phyloP scores from a whole-genome alignment of 306 rosid genomes.

The Alnus rubra region DNA sequence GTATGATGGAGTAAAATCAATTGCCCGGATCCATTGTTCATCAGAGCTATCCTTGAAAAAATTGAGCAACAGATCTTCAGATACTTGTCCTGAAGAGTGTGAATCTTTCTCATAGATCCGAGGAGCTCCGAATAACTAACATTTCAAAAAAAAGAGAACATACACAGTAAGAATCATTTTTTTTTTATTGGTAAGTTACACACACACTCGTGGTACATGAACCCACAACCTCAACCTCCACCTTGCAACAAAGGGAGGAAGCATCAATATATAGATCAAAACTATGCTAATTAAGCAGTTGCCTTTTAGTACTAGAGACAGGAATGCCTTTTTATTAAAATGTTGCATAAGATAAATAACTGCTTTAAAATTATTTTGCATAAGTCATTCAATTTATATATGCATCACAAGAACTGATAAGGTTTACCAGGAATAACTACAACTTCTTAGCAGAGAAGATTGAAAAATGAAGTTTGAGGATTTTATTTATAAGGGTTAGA shows the following conservation, averaged over 20 bases:
- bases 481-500: neutral
- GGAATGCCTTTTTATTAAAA: neutral
- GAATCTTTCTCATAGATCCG: slow-evolving; percentile 15
- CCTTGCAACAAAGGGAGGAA: neutral
- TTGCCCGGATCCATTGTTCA: slow-evolving; percentile 62
- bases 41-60: slow-evolving; percentile 6
- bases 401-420: neutral
- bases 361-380: neutral
- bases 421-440: neutral
- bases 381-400: neutral
- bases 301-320: neutral
- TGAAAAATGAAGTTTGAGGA: neutral
- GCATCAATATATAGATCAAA: neutral
- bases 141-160: slow-evolving; percentile 20
- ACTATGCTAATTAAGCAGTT: neutral
- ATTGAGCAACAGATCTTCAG: no score
- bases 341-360: neutral
- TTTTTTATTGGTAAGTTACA: no score
- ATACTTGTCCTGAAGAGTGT: no score
- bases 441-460: neutral
- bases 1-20: slow-evolving; percentile 57
- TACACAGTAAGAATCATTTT: slow-evolving; percentile 3
- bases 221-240: no score
- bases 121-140: slow-evolving; percentile 29
- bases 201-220: no score